These are phyloP conservation scores for Tricholoma bakamatsutake DNA, from an alignment of 768 basidiomycete genomes.

Conservation along the genomic window DNA sequence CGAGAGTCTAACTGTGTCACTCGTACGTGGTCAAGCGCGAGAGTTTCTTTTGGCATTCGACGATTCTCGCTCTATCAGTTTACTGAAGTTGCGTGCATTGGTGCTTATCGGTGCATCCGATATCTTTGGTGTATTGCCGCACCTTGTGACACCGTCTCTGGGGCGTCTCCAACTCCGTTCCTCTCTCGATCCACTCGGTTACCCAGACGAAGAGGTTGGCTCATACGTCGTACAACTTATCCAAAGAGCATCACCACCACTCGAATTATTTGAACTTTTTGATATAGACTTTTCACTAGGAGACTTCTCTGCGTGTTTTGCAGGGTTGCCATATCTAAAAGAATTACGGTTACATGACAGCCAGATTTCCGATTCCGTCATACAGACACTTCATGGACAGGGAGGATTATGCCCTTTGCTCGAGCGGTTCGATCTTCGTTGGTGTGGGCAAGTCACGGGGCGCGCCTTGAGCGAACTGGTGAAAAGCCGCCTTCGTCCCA, in stretches of 20 bases:
- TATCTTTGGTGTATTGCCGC: slow-evolving; percentile 25
- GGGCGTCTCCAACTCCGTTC: slow-evolving; percentile 36
- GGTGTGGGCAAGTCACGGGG: slow-evolving; percentile 53
- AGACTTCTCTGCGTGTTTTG: slow-evolving; percentile 18
- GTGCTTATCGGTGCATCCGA: slow-evolving; percentile 24
- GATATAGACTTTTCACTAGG: slow-evolving; percentile 20
- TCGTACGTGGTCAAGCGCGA: slow-evolving; percentile 25
- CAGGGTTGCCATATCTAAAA: slow-evolving; percentile 33
- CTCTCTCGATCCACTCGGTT: slow-evolving; percentile 25
- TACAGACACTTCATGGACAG: slow-evolving; percentile 33
- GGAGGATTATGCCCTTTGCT: slow-evolving; percentile 42
- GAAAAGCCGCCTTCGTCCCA: slow-evolving; percentile 24
- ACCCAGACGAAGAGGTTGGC: slow-evolving; percentile 27
- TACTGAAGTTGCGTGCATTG: slow-evolving; percentile 21
- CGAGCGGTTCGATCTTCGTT: slow-evolving; percentile 46
- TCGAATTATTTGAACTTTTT: slow-evolving; percentile 23
- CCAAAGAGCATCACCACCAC: slow-evolving; percentile 20
- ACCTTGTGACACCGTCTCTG: slow-evolving; percentile 28
- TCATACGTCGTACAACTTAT: slow-evolving; percentile 15
- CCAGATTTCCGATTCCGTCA: slow-evolving; percentile 44
- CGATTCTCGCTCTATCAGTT: slow-evolving; percentile 10
- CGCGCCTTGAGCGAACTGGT: slow-evolving; percentile 45
- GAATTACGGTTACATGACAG: slow-evolving; percentile 53
- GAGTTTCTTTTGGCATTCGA: slow-evolving; percentile 17
- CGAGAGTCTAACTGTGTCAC: slow-evolving; percentile 33